Base-by-base conservation (phyloP, 2,329 filamentous ascomycete genomes). In the Fusarium sp. region DNA sequence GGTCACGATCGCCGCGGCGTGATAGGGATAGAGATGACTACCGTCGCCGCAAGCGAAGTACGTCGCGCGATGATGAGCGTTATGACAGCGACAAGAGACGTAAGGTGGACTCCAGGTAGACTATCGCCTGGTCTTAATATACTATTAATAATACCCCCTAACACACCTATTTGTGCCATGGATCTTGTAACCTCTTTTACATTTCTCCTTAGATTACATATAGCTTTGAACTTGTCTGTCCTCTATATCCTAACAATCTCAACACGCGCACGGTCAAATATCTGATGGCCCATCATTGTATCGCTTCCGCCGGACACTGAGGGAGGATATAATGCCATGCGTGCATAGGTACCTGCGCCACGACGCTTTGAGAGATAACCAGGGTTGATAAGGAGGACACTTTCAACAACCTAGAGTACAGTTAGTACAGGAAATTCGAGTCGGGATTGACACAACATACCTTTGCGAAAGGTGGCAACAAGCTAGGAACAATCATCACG, bases 371-470 rank as follows among this genome's bases (percentile, higher is more conserved):
- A 96, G 34, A 97, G 82, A 51, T 89, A 90, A 7, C 96, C 95
- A 0, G 96, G 95, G 78, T 99, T 99, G 75, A 99, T 91, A 14
- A 94, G 89, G 9, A 98, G 81, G 1, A 98, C 94, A 72, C 91
- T 93, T 76, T 98, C 93, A 13, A 98, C 90, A 43, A 98, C 93
- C 94, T 97, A 34, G 21, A 37, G 30, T 40, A 37, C 13, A 23
- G 59, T 77, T 43, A 75, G 72, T 18, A 55, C 46, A 13, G 16
- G 16, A 27, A 32, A 37, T 13, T 12, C 2, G 30, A 41, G 37
- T 32, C n/a, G 13, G 23, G 5, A 20, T 13, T 7, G 18, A 21
- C 14, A 8, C n/a, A 37, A 68, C 86, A 72, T 84, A 96, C 94
- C 88, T 93, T 97, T 41, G 93, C 92, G 84, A 97, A 97, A 4